Evolutionary conservation across 192 early-diverging fungal genomes (phyloP).

Genomic region (Coemansia sp.): DNA sequence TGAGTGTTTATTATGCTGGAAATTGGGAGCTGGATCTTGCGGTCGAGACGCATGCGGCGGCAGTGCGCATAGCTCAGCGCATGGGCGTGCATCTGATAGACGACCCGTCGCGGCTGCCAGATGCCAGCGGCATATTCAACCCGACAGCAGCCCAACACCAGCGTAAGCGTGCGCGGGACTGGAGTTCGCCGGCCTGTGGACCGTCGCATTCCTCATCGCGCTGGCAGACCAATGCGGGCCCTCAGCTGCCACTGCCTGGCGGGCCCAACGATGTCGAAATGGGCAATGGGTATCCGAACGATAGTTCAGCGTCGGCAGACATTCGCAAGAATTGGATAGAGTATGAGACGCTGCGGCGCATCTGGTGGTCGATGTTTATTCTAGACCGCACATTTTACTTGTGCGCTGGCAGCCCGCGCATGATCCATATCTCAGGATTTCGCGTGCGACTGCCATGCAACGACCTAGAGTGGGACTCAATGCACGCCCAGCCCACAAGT

Average conservation of each 20-base stretch:
- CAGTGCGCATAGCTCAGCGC: slow-evolving; percentile 41
- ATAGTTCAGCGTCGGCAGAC: slow-evolving; percentile 16
- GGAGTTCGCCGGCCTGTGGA: neutral
- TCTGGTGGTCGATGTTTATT: slow-evolving; percentile 53
- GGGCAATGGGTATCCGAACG: neutral
- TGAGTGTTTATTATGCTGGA: slow-evolving; percentile 46
- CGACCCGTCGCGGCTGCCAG: slow-evolving; percentile 28
- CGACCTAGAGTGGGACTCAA: slow-evolving; percentile 50
- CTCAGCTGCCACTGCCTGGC: slow-evolving; percentile 17
- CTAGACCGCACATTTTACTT: slow-evolving; percentile 35
- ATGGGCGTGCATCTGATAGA: slow-evolving; percentile 47
- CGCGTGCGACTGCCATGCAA: slow-evolving; percentile 46
- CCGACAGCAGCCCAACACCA: slow-evolving; percentile 22
- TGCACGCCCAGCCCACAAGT: slow-evolving; percentile 27
- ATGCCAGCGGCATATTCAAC: slow-evolving; percentile 39
- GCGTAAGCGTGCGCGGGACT: slow-evolving; percentile 32
- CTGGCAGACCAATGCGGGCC: slow-evolving; percentile 9
- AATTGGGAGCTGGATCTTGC: slow-evolving; percentile 41
- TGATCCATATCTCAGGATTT: slow-evolving; percentile 31
- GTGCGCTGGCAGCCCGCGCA: slow-evolving; percentile 34
- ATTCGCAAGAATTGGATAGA: slow-evolving; percentile 38
- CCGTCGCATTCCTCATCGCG: neutral
- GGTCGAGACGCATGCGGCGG: slow-evolving; percentile 36
- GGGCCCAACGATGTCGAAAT: slow-evolving; percentile 18
- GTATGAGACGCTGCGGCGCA: slow-evolving; percentile 43